Percentiles rank a stretch among this genome's conserved stretches.
These are phyloP conservation scores for Metarhizium rileyi DNA, from an alignment of 2,329 filamentous ascomycete species.

Conservation along the genomic window DNA sequence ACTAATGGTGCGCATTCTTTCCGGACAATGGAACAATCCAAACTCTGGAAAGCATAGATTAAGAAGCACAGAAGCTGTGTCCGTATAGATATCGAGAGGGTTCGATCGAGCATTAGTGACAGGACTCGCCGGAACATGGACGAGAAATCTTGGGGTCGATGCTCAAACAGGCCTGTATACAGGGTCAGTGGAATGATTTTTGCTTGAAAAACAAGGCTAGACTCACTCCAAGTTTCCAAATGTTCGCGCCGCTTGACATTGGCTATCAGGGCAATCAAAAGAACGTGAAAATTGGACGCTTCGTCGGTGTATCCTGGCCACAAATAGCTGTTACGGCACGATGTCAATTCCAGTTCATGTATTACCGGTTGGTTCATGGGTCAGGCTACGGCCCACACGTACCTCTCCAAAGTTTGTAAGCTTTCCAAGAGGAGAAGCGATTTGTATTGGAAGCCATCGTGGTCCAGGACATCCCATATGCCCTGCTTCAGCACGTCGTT, in stretches of 20 bases:
- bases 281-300: conserved; percentile 82
- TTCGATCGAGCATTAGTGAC: conserved; percentile 70
- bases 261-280: conserved; percentile 75
- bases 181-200: conserved; percentile 10
- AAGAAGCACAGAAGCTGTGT: conserved; percentile 83
- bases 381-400: conserved; percentile 8
- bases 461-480: conserved; percentile 83
- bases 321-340: conserved; percentile 61
- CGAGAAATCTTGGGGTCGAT: conserved; percentile 74
- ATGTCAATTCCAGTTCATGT: too few relatives aligned
- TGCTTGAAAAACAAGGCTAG: not conserved
- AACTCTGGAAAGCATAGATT: conserved; percentile 84
- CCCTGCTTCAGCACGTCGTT: conserved; percentile 78
- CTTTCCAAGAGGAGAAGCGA: conserved; percentile 79
- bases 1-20: conserved; percentile 96
- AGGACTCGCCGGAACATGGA: conserved; percentile 80
- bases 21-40: conserved; percentile 79
- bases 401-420: conserved; percentile 81
- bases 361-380: too few relatives aligned
- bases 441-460: conserved; percentile 66
- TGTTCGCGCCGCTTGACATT: conserved; percentile 85
- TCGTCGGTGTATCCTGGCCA: conserved; percentile 91
- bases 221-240: conserved; percentile 74
- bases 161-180: conserved; percentile 58
- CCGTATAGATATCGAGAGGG: conserved; percentile 56